Evolutionary conservation across 108 stramenopile genomes (phyloP).

Genomic region (Cylindrotheca fusiformis): DNA sequence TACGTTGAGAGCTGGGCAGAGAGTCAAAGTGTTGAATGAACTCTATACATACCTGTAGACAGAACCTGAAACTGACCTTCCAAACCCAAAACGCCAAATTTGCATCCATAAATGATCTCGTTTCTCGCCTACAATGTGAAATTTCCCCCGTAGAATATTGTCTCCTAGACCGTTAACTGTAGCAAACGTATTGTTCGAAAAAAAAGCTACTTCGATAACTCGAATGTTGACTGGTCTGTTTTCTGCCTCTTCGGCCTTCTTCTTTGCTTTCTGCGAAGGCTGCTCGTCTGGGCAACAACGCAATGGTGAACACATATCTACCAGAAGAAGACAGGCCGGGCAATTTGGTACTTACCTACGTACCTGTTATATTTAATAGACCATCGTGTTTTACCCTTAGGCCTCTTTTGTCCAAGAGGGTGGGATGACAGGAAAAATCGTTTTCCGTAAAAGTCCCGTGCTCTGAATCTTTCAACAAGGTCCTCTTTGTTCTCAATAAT

Average conservation of each 20-base stretch:
- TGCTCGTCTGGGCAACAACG: slow-evolving; percentile 31
- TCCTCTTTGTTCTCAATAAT: slow-evolving; percentile 33
- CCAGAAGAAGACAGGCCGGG: not conserved
- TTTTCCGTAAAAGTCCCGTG: slow-evolving; percentile 61
- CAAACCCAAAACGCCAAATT: slow-evolving; percentile 80
- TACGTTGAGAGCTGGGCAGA: too few species aligned
- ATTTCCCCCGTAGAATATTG: slow-evolving; percentile 67
- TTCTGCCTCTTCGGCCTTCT: slow-evolving; percentile 45
- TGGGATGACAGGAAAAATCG: slow-evolving; percentile 64
- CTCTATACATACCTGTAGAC: slow-evolving; percentile 60
- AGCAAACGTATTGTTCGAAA: slow-evolving; percentile 74
- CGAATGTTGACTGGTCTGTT: slow-evolving; percentile 45
- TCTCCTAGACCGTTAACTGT: slow-evolving; percentile 69
- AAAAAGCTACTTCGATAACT: slow-evolving; percentile 69
- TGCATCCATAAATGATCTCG: slow-evolving; percentile 85
- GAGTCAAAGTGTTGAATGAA: too few species aligned
- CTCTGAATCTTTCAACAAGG: slow-evolving; percentile 54
- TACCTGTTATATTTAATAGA: slow-evolving; percentile 59
- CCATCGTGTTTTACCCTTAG: slow-evolving; percentile 58
- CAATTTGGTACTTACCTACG: slow-evolving; percentile 41
- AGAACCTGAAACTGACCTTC: slow-evolving; percentile 72
- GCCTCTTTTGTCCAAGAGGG: slow-evolving; percentile 45
- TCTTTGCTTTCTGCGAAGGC: slow-evolving; percentile 31
- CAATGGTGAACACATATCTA: not conserved
- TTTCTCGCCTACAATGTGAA: slow-evolving; percentile 67